Conservation (phyloP, 768 basidiomycete genomes). For the Fibroporia radiculosa region DNA sequence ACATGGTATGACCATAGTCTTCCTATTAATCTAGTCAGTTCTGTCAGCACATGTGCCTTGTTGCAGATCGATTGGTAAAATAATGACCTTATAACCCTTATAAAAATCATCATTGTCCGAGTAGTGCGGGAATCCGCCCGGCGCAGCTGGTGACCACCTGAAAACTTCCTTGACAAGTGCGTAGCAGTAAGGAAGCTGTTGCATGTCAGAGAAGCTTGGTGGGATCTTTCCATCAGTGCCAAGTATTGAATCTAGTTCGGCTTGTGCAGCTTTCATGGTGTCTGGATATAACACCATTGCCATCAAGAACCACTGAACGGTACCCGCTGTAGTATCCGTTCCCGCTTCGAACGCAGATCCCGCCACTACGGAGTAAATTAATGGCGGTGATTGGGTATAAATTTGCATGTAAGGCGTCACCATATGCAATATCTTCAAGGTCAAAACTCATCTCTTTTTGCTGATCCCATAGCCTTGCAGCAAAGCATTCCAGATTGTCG, state of each 20-base stretch:
- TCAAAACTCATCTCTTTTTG: constrained; percentile 10
- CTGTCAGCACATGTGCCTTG: no score
- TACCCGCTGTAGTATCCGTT: constrained; percentile 22
- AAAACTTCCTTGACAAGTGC: constrained; percentile 8
- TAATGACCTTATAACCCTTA: not conserved
- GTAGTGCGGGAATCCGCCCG: not conserved
- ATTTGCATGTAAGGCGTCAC: not conserved
- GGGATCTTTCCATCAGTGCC: not conserved
- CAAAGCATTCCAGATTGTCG: constrained; percentile 11
- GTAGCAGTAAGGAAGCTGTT: constrained; percentile 4
- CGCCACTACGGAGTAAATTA: constrained; percentile 5
- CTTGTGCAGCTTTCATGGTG: constrained; percentile 2
- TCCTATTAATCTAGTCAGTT: not conserved
- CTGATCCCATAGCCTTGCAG: constrained; percentile 14
- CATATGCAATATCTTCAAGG: constrained; percentile 7
- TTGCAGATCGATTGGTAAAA: no score
- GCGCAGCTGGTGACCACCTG: constrained; percentile 6
- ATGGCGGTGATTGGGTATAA: not conserved
- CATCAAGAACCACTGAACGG: constrained; percentile 23
- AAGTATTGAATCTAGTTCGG: constrained; percentile 1
- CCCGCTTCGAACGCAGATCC: constrained; percentile 19
- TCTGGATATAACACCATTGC: not conserved
- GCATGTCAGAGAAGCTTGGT: not conserved
- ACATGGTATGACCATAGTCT: constrained; percentile 2
- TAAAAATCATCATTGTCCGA: constrained; percentile 2